Percentiles rank a stretch among this genome's conserved stretches.
Evolutionary conservation across 139 green algal species (phyloP).

Genomic region (Chlorella sp.): DNA sequence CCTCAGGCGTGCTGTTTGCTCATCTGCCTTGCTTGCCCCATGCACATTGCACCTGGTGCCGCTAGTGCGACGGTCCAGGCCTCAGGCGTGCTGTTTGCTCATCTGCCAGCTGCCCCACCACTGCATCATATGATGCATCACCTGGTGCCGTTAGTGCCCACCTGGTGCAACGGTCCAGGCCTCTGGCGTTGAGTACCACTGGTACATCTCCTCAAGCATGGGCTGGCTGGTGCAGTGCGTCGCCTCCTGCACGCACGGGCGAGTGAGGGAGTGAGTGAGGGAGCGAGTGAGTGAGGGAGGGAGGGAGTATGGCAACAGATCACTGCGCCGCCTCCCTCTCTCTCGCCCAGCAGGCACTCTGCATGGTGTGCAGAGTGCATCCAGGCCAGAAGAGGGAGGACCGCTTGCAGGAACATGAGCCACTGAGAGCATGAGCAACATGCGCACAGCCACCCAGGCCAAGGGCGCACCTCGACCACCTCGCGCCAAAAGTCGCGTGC

Average conservation of each 20-base stretch:
- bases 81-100: background rate
- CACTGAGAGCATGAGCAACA: background rate
- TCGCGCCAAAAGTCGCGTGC: background rate
- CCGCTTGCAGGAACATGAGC: background rate
- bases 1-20: too few species aligned
- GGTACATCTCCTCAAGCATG: constrained; percentile 54
- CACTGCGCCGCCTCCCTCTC: background rate
- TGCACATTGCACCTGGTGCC: background rate
- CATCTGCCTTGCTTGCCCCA: background rate
- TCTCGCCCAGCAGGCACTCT: background rate
- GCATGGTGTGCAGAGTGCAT: background rate
- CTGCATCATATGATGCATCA: background rate
- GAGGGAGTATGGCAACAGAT: background rate
- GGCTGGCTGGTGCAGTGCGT: constrained; percentile 33
- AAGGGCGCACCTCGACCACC: background rate
- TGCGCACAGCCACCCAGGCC: background rate
- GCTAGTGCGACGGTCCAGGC: background rate
- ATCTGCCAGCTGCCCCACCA: background rate
- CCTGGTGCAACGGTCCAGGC: background rate
- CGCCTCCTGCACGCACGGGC: constrained; percentile 26
- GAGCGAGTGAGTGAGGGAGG: background rate
- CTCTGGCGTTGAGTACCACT: constrained; percentile 40
- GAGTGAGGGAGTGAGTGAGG: background rate
- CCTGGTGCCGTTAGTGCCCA: background rate
- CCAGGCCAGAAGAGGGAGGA: background rate